These are phyloP conservation scores for Botryotinia narcissicola DNA, from an alignment of 2,329 filamentous ascomycete genomes.

Conservation along the genomic window DNA sequence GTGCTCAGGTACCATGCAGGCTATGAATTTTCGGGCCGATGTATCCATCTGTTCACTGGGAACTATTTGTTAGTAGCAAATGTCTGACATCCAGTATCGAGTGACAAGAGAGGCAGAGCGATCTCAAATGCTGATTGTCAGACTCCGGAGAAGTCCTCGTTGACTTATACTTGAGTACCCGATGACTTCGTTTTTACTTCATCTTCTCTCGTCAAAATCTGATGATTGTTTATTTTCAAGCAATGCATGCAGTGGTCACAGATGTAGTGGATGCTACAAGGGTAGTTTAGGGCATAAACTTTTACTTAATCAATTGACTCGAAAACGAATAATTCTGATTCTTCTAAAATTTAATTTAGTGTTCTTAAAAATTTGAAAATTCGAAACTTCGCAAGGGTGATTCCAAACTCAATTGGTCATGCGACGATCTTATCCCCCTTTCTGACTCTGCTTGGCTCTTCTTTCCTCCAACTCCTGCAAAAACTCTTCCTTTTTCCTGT, in stretches of 20 bases:
- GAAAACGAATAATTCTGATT: background rate
- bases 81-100: background rate
- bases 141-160: background rate
- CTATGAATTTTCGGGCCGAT: background rate
- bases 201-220: background rate
- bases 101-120: background rate
- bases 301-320: background rate
- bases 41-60: background rate
- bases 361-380: background rate
- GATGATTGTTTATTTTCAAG: background rate
- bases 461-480: background rate
- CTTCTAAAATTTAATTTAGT: background rate
- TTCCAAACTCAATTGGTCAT: background rate
- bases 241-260: background rate
- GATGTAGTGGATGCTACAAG: background rate
- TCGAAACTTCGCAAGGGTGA: background rate
- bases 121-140: background rate
- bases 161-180: background rate
- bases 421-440: background rate
- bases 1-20: background rate
- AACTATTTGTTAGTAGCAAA: background rate
- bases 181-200: background rate
- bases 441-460: background rate
- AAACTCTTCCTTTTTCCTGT: too few relatives aligned
- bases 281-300: background rate